A percentile compares a stretch with the other conserved stretches of the same genome.
Evolutionary conservation across 2,329 filamentous ascomycete genomes (phyloP).

Genomic region (Fusarium buxicola): DNA sequence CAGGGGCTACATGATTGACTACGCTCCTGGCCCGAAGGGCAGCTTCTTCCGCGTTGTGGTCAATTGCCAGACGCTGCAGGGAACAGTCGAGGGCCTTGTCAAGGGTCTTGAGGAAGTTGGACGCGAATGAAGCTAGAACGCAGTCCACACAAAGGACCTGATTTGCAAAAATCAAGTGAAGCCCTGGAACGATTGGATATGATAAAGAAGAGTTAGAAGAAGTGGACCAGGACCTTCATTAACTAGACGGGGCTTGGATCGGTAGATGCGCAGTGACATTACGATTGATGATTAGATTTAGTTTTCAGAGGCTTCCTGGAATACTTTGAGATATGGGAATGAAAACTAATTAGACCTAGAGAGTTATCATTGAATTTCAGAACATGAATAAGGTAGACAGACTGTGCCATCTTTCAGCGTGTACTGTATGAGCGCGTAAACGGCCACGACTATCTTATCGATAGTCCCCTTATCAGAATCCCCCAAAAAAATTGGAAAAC

Average conservation of each 20-base stretch:
- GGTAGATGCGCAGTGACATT: background rate
- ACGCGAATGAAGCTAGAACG: slow-evolving; percentile 25
- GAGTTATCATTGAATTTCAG: no score
- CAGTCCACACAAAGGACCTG: background rate
- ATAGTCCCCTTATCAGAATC: slow-evolving; percentile 8
- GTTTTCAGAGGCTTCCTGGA: background rate
- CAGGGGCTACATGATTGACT: slow-evolving; percentile 71
- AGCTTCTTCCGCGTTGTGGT: slow-evolving; percentile 71
- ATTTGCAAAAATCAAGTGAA: no score
- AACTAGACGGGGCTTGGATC: background rate
- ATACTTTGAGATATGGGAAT: background rate
- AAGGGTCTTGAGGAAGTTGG: slow-evolving; percentile 64
- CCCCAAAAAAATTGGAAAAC: slow-evolving; percentile 35
- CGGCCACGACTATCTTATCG: slow-evolving; percentile 32
- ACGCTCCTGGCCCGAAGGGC: slow-evolving; percentile 66
- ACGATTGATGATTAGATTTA: slow-evolving; percentile 4
- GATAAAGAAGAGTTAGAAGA: background rate
- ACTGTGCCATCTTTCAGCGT: no score
- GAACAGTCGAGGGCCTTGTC: slow-evolving; percentile 65
- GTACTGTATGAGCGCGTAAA: no score
- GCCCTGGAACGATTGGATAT: background rate
- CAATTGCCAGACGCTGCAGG: slow-evolving; percentile 65
- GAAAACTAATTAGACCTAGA: no score
- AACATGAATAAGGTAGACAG: no score
- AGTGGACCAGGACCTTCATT: background rate